Evolutionary conservation across 768 basidiomycete genomes (phyloP).

Genomic region (Tephrocybe sp.): DNA sequence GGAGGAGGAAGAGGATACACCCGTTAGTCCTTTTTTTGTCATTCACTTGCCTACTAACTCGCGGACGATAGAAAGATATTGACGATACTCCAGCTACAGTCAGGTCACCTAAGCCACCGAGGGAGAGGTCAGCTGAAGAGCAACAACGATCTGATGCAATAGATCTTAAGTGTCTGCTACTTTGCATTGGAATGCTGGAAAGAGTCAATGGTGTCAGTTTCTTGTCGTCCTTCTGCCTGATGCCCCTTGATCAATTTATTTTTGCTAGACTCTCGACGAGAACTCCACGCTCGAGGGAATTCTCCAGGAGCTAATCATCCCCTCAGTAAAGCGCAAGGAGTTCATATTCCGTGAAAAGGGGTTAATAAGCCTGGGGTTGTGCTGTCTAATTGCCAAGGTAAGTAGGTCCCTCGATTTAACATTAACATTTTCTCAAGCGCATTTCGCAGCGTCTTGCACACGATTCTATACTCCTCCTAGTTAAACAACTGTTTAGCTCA

Average conservation of each 20-base stretch:
- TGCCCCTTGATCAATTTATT: not conserved
- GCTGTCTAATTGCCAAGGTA: slow-evolving; percentile 73
- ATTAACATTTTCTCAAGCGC: not conserved
- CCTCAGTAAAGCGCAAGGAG: slow-evolving; percentile 78
- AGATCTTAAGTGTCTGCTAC: slow-evolving; percentile 70
- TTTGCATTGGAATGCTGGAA: slow-evolving; percentile 84
- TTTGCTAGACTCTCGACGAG: slow-evolving; percentile 55
- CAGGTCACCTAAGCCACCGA: slow-evolving; percentile 20
- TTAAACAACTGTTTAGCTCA: slow-evolving; percentile 52
- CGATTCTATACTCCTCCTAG: slow-evolving; percentile 60
- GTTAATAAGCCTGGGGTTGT: slow-evolving; percentile 66
- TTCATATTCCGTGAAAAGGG: slow-evolving; percentile 59
- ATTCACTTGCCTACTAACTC: slow-evolving; percentile 1
- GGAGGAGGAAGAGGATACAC: slow-evolving; percentile 33
- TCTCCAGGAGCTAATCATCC: slow-evolving; percentile 79
- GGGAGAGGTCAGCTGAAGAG: slow-evolving; percentile 58
- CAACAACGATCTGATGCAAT: slow-evolving; percentile 55
- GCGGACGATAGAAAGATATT: slow-evolving; percentile 12
- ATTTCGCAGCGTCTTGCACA: slow-evolving; percentile 28
- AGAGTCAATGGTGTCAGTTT: slow-evolving; percentile 75
- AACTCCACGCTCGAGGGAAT: slow-evolving; percentile 74
- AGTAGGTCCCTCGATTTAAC: too few species aligned
- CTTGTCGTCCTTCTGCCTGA: not conserved
- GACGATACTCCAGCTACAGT: slow-evolving; percentile 25
- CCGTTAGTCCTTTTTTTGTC: slow-evolving; percentile 12